phyloP scores from a whole-genome alignment of 2,329 filamentous ascomycete species.

The Venturia pyrina region DNA sequence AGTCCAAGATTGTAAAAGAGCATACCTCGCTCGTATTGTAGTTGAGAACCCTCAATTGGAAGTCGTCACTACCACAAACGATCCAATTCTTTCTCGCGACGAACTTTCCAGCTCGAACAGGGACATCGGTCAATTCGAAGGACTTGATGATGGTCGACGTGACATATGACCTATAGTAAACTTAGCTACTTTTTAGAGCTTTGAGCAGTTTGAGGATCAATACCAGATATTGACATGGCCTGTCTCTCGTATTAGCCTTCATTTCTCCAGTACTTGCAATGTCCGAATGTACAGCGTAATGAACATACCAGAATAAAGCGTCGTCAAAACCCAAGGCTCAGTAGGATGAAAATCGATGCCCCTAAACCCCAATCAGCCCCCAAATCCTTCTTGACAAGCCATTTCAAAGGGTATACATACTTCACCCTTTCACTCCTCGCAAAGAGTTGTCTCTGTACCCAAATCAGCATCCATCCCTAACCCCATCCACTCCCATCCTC shows the following conservation, averaged over 20 bases:
- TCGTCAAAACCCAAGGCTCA: conserved; percentile 60
- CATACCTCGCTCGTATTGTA: conserved; percentile 85
- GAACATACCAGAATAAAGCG: conserved; percentile 78
- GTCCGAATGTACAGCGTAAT: background rate
- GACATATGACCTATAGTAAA: background rate
- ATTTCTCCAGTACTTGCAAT: background rate
- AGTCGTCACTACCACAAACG: conserved; percentile 89
- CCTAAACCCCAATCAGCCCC: background rate
- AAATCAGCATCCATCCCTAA: conserved; percentile 25
- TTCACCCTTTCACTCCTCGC: conserved; percentile 93
- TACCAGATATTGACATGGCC: conserved; percentile 98
- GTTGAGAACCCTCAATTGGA: conserved; percentile 71
- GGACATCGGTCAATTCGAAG: conserved; percentile 97
- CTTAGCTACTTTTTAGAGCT: too few species aligned
- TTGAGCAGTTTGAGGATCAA: background rate
- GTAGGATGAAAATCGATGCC: conserved; percentile 18
- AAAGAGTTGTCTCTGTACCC: conserved; percentile 64
- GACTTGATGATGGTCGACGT: conserved; percentile 82
- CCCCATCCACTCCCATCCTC: background rate
- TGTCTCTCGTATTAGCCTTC: background rate
- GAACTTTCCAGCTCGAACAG: conserved; percentile 91
- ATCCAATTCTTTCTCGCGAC: conserved; percentile 99
- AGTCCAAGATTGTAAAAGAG: background rate
- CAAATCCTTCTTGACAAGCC: conserved; percentile 43
- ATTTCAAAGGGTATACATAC: conserved; percentile 31